These are phyloP conservation scores for Colletotrichum sp. DNA, from an alignment of 2,329 filamentous ascomycete genomes.

Conservation along the genomic window DNA sequence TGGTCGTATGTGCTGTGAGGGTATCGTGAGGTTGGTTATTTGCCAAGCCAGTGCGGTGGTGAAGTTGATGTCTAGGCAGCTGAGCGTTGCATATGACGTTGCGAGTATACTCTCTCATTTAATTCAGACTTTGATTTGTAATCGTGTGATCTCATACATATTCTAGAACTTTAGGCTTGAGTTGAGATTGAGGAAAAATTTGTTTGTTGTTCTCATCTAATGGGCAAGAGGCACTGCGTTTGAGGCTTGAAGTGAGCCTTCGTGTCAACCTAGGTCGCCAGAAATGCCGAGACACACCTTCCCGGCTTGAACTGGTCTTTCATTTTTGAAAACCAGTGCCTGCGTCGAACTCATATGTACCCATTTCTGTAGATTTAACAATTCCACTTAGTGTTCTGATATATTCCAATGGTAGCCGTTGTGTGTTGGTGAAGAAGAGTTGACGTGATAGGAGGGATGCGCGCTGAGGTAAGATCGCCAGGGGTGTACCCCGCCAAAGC, in stretches of 20 bases:
- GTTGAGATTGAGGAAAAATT: not conserved
- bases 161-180: not conserved
- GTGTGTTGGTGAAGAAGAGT: not conserved
- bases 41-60: not conserved
- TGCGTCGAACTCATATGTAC: not conserved
- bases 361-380: not conserved
- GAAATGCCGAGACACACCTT: not conserved
- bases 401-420: not conserved
- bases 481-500: conserved; percentile 10
- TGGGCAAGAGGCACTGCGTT: not conserved
- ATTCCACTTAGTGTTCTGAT: not conserved
- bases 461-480: conserved; percentile 8
- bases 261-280: not conserved
- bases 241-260: not conserved
- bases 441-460: not conserved
- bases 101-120: not conserved
- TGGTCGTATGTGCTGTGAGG: not conserved
- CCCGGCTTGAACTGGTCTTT: not conserved
- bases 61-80: not conserved
- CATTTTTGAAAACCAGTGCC: not conserved
- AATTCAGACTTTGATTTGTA: no score
- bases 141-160: not conserved
- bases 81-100: not conserved
- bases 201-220: not conserved
- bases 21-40: not conserved